Percentiles rank a stretch among this genome's conserved stretches.
Conservation (phyloP, 78 protist species). For the Speleostelium caveatum region DNA sequence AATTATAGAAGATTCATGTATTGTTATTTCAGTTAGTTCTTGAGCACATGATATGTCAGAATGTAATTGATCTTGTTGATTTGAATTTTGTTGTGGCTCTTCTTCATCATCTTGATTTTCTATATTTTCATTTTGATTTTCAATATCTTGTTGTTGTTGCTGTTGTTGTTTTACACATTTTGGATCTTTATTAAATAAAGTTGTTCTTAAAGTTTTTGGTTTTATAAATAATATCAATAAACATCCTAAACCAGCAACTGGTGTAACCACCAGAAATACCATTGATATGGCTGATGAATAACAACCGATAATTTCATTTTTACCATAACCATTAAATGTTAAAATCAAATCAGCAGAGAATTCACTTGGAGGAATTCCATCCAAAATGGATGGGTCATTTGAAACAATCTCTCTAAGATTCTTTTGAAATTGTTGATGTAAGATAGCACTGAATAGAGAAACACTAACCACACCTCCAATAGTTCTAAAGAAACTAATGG, state of each 20-base stretch:
- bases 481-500: slow-evolving; percentile 71
- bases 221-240: slow-evolving; percentile 21
- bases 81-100: too few species aligned
- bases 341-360: slow-evolving; percentile 2
- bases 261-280: slow-evolving; percentile 57
- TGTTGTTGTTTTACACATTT: too few species aligned
- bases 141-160: background rate
- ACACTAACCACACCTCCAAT: slow-evolving; percentile 83
- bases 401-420: background rate
- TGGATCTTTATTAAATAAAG: slow-evolving; percentile 3
- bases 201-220: slow-evolving; percentile 35
- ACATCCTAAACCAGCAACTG: slow-evolving; percentile 55
- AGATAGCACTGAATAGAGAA: slow-evolving; percentile 57
- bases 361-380: background rate
- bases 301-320: slow-evolving; percentile 1
- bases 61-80: too few species aligned
- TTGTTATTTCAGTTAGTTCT: too few species aligned
- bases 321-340: slow-evolving; percentile 4
- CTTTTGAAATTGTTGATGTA: slow-evolving; percentile 26
- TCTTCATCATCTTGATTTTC: too few species aligned
- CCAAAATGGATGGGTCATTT: background rate
- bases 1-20: too few species aligned
- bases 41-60: too few species aligned
- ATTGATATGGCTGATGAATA: slow-evolving; percentile 25
- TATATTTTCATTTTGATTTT: too few species aligned